Percentiles rank a stretch among this genome's conserved stretches.
Evolutionary conservation across 441 rosid genomes (phyloP).

Genomic region (Pelargonium australe): DNA sequence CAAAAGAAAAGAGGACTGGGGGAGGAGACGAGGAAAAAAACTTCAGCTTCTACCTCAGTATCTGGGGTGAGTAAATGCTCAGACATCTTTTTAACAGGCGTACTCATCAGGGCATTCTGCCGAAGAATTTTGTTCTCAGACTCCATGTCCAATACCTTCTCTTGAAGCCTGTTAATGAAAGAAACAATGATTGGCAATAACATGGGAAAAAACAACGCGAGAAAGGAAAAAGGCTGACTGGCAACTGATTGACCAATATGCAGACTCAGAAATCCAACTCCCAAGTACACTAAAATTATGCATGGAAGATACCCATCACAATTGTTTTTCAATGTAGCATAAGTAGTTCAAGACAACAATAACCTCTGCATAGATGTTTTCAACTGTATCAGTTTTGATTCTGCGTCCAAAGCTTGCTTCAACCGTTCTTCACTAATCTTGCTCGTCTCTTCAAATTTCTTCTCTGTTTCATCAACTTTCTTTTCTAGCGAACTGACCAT

Average conservation of each 20-base stretch:
- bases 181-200: conserved; percentile 20
- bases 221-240: not conserved
- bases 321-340: not conserved
- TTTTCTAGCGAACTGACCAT: conserved; percentile 2
- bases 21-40: not conserved
- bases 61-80: conserved; percentile 15
- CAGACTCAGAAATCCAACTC: not conserved
- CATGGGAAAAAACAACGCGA: conserved; percentile 8
- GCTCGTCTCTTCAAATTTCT: conserved; percentile 59
- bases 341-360: conserved; percentile 4
- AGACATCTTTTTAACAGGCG: conserved; percentile 17
- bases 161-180: conserved; percentile 56
- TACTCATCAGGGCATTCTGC: conserved; percentile 42
- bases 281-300: not conserved
- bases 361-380: conserved; percentile 87
- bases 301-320: not conserved
- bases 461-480: not conserved
- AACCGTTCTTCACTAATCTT: conserved; percentile 78
- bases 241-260: conserved; percentile 8
- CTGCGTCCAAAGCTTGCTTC: conserved; percentile 70
- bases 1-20: not conserved
- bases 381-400: conserved; percentile 69
- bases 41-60: not conserved
- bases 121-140: conserved; percentile 54
- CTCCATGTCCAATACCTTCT: conserved; percentile 75